Conservation (phyloP, 257 asterid species). For the Sherardia arvensis region DNA sequence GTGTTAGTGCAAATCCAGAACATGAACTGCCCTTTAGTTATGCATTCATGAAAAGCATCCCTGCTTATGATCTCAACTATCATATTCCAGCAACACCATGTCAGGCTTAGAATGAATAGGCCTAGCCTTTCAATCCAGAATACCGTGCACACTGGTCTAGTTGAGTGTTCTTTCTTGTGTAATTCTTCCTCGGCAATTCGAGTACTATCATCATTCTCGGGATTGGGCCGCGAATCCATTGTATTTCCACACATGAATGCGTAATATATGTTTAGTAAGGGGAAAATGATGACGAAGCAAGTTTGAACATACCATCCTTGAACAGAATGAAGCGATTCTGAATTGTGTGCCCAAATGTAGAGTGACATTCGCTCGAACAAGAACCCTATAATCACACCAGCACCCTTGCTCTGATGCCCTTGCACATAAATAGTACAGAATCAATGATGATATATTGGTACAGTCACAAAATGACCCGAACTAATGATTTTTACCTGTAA, state of each 20-base stretch:
- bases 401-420: background rate
- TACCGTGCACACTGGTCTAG: background rate
- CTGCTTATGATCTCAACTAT: background rate
- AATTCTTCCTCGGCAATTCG: too few species aligned
- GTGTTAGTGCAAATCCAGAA: background rate
- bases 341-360: background rate
- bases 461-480: background rate
- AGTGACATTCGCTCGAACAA: background rate
- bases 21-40: background rate
- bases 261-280: background rate
- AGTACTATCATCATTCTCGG: background rate
- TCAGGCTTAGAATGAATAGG: background rate
- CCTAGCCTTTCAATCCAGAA: background rate
- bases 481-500: background rate
- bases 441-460: background rate
- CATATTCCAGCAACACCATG: background rate
- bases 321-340: background rate
- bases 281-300: background rate
- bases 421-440: too few species aligned
- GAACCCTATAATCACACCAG: background rate
- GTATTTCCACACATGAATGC: background rate
- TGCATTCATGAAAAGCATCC: background rate
- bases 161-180: background rate
- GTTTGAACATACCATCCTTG: background rate
- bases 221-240: background rate